Percentiles rank a stretch among this genome's conserved stretches.
Conservation (phyloP, 192 early-diverging fungal genomes). For the Coemansia sp. region DNA sequence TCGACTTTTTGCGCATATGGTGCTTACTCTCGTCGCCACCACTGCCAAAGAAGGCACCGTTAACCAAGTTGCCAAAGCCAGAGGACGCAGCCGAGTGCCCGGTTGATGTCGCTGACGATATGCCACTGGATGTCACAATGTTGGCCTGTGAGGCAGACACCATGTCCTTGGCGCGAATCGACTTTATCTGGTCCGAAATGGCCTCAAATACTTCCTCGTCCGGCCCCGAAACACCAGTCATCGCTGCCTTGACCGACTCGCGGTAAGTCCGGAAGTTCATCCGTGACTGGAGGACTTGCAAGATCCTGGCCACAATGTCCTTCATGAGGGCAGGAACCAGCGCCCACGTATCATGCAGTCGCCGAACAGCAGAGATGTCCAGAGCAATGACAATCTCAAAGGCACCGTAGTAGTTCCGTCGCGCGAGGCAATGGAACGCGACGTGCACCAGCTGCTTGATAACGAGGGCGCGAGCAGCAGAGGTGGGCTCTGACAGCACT, state of each 20-base stretch:
- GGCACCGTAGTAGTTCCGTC: slow-evolving; percentile 57
- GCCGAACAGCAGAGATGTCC: slow-evolving; percentile 55
- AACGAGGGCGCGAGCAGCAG: slow-evolving; percentile 43
- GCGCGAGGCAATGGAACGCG: slow-evolving; percentile 57
- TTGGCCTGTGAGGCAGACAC: slow-evolving; percentile 28
- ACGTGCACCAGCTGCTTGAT: slow-evolving; percentile 56
- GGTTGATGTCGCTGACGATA: slow-evolving; percentile 17
- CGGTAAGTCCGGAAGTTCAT: slow-evolving; percentile 58
- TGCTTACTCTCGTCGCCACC: slow-evolving; percentile 33
- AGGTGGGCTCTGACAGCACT: slow-evolving; percentile 49
- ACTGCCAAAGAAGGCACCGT: slow-evolving; percentile 44
- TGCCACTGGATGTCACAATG: slow-evolving; percentile 20
- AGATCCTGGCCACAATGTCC: slow-evolving; percentile 47
- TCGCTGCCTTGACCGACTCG: slow-evolving; percentile 56
- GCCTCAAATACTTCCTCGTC: slow-evolving; percentile 53
- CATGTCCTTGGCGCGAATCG: slow-evolving; percentile 48
- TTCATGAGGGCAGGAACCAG: slow-evolving; percentile 49
- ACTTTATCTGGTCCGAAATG: slow-evolving; percentile 47
- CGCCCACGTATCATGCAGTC: slow-evolving; percentile 56
- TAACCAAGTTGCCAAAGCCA: slow-evolving; percentile 42
- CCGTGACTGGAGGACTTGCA: slow-evolving; percentile 50
- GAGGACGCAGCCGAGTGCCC: slow-evolving; percentile 24
- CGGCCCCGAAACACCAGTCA: slow-evolving; percentile 42
- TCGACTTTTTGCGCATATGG: slow-evolving; percentile 50
- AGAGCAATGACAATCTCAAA: slow-evolving; percentile 59